Base-by-base conservation (phyloP, 192 early-diverging fungal species). In the Gigaspora rosea region DNA sequence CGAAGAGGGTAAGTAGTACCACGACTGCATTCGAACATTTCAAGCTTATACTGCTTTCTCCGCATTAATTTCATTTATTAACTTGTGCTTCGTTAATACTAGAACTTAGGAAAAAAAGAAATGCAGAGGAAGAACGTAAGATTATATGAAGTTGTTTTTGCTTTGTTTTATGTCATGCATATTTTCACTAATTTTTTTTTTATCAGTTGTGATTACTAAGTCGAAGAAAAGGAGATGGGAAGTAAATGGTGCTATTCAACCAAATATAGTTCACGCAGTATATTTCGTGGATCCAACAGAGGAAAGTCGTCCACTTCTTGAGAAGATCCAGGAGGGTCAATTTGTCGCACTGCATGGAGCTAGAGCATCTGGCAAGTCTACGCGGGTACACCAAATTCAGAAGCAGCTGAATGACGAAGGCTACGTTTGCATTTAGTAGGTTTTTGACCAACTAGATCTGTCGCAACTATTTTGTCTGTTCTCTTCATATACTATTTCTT, bases 351-450 rank as follows among this genome's bases (percentile, higher is more conserved):
- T 81, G 47, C 58, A 81, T 75, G 80, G 80, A 12, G 10, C 77
- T 58, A 63, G 80, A 52, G 80, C 77, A 58, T 81, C 80, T n/a
- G 80, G 80, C 5, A 81, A 81, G 36, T 81, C 77, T 69, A 77
- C 80, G 10, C 76, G 80, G n/a, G 67, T 78, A 20, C 22, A 63
- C 18, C 68, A 81, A 72, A 68, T 74, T 27, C 78, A 68, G 76
- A 11, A 68, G 8, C 57, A 71, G n/a, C 72, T 78, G 54, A 74
- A 74, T 64, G 13, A 50, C 22, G 65, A 76, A 75, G 59, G 64
- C 72, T 81, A 20, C 20, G 49, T 65, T 54, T 78, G 80, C 58
- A 75, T 78, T 11, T 81, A 81, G 80, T 81, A 81, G 78, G 80
- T 61, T 61, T 41, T 41, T 41, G 36, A 5, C 36, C 36, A 41